Conservation (phyloP, 2,329 filamentous ascomycete species). For the Fusarium sp. region DNA sequence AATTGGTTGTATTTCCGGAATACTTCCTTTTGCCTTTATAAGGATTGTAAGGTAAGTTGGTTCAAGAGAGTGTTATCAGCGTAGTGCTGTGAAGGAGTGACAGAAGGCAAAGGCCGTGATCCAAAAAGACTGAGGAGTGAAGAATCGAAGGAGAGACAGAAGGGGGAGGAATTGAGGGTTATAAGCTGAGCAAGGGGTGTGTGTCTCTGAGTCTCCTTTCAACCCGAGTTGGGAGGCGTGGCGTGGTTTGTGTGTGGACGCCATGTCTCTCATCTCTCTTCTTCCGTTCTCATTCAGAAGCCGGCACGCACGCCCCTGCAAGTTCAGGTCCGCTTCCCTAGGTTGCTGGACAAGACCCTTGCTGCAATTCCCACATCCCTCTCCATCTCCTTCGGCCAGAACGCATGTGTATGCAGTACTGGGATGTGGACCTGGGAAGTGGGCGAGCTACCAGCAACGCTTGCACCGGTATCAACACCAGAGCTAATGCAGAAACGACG, state of each 20-base stretch:
- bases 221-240: constrained; percentile 17
- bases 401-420: constrained; percentile 3
- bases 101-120: constrained; percentile 41
- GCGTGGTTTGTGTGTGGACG: constrained; percentile 23
- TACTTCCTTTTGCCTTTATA: constrained; percentile 40
- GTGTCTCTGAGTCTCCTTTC: constrained; percentile 26
- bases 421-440: constrained; percentile 31
- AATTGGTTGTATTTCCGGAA: constrained; percentile 37
- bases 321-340: constrained; percentile 1
- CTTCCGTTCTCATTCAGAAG: constrained; percentile 16
- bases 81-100: constrained; percentile 43
- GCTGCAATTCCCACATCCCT: constrained; percentile 20
- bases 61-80: constrained; percentile 42
- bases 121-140: constrained; percentile 28
- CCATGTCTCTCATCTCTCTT: constrained; percentile 35
- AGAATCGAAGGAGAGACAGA: constrained; percentile 10
- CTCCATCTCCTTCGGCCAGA: constrained; percentile 6
- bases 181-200: constrained; percentile 44
- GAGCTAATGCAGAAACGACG: constrained; percentile 28
- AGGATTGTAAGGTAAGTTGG: constrained; percentile 37
- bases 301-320: constrained; percentile 18
- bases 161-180: constrained; percentile 43
- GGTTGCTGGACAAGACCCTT: constrained; percentile 20
- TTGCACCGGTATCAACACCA: constrained; percentile 34
- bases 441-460: constrained; percentile 19